A percentile compares a stretch with the other conserved stretches of the same genome.
Evolutionary conservation across 2,329 filamentous ascomycete genomes (phyloP).

Genomic region (Sordariomycetes sp.): DNA sequence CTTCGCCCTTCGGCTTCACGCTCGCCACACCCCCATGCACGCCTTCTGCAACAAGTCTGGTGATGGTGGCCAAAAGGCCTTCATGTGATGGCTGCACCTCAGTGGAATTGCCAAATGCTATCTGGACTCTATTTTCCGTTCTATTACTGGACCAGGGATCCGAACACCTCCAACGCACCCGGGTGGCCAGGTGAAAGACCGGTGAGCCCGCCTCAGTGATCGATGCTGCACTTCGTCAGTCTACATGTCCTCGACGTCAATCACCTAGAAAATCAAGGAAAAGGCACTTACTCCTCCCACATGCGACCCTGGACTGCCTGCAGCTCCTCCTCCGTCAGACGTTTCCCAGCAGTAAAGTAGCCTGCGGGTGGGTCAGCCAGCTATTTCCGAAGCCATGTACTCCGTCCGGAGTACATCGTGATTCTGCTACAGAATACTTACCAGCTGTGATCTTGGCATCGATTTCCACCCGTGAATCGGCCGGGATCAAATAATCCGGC

Average conservation of each 20-base stretch:
- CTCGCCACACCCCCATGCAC: too few species aligned
- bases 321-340: constrained; percentile 81
- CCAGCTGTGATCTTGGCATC: constrained; percentile 96
- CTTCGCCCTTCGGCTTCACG: too few species aligned
- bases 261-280: background rate
- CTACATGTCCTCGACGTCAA: too few species aligned
- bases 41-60: too few species aligned
- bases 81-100: background rate
- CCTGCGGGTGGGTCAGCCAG: constrained; percentile 27
- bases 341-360: constrained; percentile 79
- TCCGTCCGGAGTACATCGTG: background rate
- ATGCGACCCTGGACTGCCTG: constrained; percentile 78
- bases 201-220: constrained; percentile 13
- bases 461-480: constrained; percentile 94
- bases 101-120: background rate
- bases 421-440: constrained; percentile 30
- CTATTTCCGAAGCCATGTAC: background rate
- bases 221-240: constrained; percentile 27
- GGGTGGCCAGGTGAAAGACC: background rate
- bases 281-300: constrained; percentile 65
- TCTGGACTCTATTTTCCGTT: background rate
- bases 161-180: background rate
- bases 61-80: background rate
- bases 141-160: background rate
- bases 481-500: constrained; percentile 87